Evolutionary conservation across 192 early-diverging fungal genomes (phyloP).

Genomic region (Gorgonomyces haynaldii): DNA sequence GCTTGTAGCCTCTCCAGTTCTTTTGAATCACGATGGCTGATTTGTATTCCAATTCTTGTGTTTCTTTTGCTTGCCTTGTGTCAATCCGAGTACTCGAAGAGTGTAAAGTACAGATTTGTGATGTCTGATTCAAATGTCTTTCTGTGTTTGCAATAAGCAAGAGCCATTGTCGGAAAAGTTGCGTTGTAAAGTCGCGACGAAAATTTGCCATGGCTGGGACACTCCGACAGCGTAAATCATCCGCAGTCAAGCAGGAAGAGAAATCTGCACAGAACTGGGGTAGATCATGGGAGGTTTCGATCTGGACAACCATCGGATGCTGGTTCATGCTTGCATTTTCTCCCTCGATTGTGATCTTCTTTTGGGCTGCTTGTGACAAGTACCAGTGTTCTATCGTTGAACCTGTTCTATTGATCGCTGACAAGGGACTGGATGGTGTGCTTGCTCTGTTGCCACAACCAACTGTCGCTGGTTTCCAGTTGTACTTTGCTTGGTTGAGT

Average conservation of each 20-base stretch:
- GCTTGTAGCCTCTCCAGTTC: constrained; percentile 20
- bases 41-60: constrained; percentile 13
- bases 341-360: constrained; percentile 55
- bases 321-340: constrained; percentile 47
- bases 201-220: constrained; percentile 2
- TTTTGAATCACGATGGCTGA: constrained; percentile 23
- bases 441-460: constrained; percentile 25
- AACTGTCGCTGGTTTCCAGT: constrained; percentile 33
- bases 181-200: no score
- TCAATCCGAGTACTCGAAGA: no score
- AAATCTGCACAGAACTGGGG: constrained; percentile 5
- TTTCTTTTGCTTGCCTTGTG: constrained; percentile 26
- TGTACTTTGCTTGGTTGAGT: constrained; percentile 53
- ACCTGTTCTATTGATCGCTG: constrained; percentile 29
- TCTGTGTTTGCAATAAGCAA: no score
- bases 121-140: no score
- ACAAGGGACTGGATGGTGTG: constrained; percentile 14
- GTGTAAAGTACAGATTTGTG: no score
- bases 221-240: constrained; percentile 19
- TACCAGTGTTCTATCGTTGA: constrained; percentile 53
- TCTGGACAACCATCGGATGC: constrained; percentile 37
- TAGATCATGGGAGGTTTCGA: constrained; percentile 18
- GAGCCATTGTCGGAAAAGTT: background rate
- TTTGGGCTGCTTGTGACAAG: constrained; percentile 52
- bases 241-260: constrained; percentile 13